These are phyloP conservation scores for Microbotryum intermedium DNA, from an alignment of 1,284 basidiomycete species.

Conservation along the genomic window DNA sequence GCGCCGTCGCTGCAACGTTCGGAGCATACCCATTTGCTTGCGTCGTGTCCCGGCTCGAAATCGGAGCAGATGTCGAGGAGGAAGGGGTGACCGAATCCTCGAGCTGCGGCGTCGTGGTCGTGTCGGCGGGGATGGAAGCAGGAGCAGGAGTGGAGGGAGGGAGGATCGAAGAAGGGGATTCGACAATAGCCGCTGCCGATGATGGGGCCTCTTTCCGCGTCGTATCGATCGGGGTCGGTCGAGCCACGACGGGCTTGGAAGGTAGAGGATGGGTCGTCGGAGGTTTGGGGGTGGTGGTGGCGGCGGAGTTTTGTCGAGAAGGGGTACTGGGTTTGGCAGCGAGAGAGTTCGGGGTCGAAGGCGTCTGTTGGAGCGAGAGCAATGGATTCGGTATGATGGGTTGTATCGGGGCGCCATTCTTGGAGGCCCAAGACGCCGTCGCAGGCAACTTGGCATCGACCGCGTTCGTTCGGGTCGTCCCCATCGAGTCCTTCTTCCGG, in stretches of 20 bases:
- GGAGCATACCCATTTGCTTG: background rate
- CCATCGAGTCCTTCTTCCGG: slow-evolving; percentile 1
- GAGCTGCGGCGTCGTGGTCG: background rate
- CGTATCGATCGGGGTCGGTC: slow-evolving; percentile 9
- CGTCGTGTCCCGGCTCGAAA: background rate
- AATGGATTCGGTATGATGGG: slow-evolving; percentile 25
- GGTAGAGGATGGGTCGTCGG: slow-evolving; percentile 10
- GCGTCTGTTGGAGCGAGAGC: slow-evolving; percentile 21
- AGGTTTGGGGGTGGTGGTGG: slow-evolving; percentile 16
- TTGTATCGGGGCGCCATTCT: slow-evolving; percentile 16
- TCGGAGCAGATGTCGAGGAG: slow-evolving; percentile 10
- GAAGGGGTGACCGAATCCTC: background rate
- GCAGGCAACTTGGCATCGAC: slow-evolving; percentile 24
- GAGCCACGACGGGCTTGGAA: slow-evolving; percentile 5
- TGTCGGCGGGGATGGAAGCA: background rate
- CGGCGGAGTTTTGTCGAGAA: too few species aligned
- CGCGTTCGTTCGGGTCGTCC: background rate
- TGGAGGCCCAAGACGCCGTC: slow-evolving; percentile 31
- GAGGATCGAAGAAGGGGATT: too few species aligned
- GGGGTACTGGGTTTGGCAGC: slow-evolving; percentile 13
- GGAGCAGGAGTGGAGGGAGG: background rate
- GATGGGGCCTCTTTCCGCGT: too few species aligned
- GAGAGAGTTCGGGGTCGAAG: slow-evolving; percentile 15
- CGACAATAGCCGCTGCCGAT: too few species aligned
- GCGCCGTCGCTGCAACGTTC: background rate